Base-by-base conservation (phyloP, 805 yeast genomes). In the Ogataea sp. region DNA sequence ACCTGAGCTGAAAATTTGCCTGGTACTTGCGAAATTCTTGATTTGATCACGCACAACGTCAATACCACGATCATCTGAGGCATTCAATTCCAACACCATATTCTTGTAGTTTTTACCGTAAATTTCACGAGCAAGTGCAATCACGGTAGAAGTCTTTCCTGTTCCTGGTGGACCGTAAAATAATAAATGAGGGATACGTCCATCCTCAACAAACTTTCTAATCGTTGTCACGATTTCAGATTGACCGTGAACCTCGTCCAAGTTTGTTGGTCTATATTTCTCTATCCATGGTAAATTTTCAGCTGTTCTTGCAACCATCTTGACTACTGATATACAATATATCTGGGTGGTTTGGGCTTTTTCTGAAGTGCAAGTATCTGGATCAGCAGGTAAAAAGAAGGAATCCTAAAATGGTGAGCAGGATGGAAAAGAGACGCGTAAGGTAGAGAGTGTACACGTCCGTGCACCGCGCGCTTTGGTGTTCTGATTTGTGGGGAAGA, bases 121-220 rank as follows among this genome's bases (percentile, higher is more conserved):
- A 8, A 89, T 75, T 53, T 88, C 96, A 41, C 77, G 69, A 1
- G 97, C 96, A 42, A 89, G 62, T 1, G 97, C 96, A 18, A 83
- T 72, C 47, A 87, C 82, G 3, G 95, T 86, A 3, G 95, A 83
- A 0, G 96, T 87, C 58, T 87, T 87, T 48, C 96, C 96, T 0
- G 95, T 87, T 17, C 96, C 96, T 15, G 96, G 96, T 1, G 96
- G 95, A 0, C 96, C 97, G 59, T 93, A 93, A 62, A 93, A 93
- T 38, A 93, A 68, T 48, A 93, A 64, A 63, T 93, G 98, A 2
- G 98, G 98, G 28, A 90, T 67, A 49, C 78, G 77, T 10, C 93
- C 89, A 44, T 82, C 85, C 43, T 77, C 73, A 15, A 89, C 88
- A 59, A 90, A 93, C 54, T 78, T 81, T 32, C 88, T 74, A 15